Evolutionary conservation across 2,329 filamentous ascomycete genomes (phyloP), one percentile per base, ranked within the genome.

Genomic region (Calonectria pauciramosa): DNA sequence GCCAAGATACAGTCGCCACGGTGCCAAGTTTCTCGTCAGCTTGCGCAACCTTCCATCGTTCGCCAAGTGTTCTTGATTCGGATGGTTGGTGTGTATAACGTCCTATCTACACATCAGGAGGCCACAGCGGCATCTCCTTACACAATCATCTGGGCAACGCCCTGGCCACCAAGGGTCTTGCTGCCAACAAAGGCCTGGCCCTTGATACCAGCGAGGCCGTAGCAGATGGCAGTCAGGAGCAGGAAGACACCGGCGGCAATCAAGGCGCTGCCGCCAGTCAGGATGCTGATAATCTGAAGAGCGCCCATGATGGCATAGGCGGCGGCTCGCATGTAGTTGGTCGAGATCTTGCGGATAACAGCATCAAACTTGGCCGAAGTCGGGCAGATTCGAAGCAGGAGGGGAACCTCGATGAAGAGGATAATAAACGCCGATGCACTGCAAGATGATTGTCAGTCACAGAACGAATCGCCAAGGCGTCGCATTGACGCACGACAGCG

Each of bases 61-160:
- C 28, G 38, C 49, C 28, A 10, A 26, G 41, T 56, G 38, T 44
- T 23, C 28, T 30, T 63, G 41, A 20, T n/a, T 44, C 36, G 13
- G 38, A 60, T 65, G 44, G 71, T 52, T 65, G 47, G 67, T 56
- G 71, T 51, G 54, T 66, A 49, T 60, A 47, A 54, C 63, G 54
- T 49, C 44, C 32, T 8, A 20, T 30, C 20, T 38, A 20, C 56
- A 68, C 59, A n/a, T 47, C 30, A 30, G 14, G 44, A 56, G 63
- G 66, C 56, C 28, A 30, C 32, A 70, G 67, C 7, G 20, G 36
- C 51, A 34, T 68, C 14, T 28, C 47, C 80, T 88, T 89, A 98
- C 83, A 99, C 96, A 87, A 99, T 98, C 96, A 99, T 98, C 89
- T 98, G 96, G 76, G 96, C 97, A 80, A 98, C 94, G 68, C 96